Percentiles rank a stretch among this genome's conserved stretches.
Evolutionary conservation across 805 yeast species (phyloP).

Genomic region (Sugiyamaella chiloensis): DNA sequence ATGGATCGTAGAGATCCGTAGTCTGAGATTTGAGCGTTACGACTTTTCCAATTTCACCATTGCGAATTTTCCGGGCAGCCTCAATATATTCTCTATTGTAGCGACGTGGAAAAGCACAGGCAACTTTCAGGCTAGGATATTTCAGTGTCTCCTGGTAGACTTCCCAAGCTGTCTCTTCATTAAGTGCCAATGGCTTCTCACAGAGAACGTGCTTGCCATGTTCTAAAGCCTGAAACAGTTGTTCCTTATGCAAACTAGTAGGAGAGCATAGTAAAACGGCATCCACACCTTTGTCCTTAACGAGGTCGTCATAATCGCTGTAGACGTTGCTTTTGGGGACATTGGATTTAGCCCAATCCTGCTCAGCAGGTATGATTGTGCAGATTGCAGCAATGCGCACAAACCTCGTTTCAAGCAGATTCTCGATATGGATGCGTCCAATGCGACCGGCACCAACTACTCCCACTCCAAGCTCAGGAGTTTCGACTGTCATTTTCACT

Average conservation of each 20-base stretch:
- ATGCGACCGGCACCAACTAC: conserved; percentile 20
- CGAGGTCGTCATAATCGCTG: not conserved
- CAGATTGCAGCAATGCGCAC: conserved; percentile 18
- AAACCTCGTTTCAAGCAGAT: conserved; percentile 10
- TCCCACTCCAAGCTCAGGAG: conserved; percentile 6
- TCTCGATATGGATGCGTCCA: conserved; percentile 15
- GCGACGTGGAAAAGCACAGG: conserved; percentile 23
- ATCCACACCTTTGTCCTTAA: conserved; percentile 11
- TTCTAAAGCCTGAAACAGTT: conserved; percentile 11
- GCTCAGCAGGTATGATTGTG: conserved; percentile 15
- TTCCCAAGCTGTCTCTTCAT: conserved; percentile 16
- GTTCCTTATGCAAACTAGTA: conserved; percentile 13
- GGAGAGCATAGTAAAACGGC: conserved; percentile 19
- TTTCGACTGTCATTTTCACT: not conserved
- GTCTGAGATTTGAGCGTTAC: not conserved
- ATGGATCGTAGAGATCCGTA: not conserved
- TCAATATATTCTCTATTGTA: conserved; percentile 13
- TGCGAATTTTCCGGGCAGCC: conserved; percentile 13
- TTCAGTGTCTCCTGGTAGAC: conserved; percentile 6
- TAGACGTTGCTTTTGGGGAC: not conserved
- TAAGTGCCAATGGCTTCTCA: conserved; percentile 17
- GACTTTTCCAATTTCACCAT: conserved; percentile 21
- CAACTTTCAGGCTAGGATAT: conserved; percentile 19
- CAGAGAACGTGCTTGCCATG: conserved; percentile 20
- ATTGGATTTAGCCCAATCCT: conserved; percentile 15